A percentile compares a stretch with the other conserved stretches of the same genome.
phyloP scores from a whole-genome alignment of 208 protist genomes.

The Leishmania lainsoni region DNA sequence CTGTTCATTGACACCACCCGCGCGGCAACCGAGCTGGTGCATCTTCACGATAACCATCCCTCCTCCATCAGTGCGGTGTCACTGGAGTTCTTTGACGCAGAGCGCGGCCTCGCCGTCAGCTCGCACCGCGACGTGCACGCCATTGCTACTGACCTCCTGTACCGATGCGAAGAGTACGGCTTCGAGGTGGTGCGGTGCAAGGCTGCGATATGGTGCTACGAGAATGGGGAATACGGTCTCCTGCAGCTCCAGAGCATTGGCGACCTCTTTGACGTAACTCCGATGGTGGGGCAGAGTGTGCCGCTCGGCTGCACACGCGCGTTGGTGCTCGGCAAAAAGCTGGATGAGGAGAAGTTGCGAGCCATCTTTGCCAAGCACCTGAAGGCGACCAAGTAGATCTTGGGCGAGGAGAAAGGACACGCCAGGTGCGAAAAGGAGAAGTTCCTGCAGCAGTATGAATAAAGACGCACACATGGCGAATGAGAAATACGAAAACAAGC shows the following conservation, averaged over 20 bases:
- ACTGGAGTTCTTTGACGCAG: slow-evolving; percentile 62
- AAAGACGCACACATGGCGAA: background rate
- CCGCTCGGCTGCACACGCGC: slow-evolving; percentile 69
- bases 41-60: slow-evolving; percentile 58
- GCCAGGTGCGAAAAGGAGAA: background rate
- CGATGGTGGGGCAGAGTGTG: slow-evolving; percentile 77
- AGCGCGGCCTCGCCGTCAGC: slow-evolving; percentile 43
- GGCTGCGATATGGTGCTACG: slow-evolving; percentile 82
- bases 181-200: slow-evolving; percentile 91
- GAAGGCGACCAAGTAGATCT: slow-evolving; percentile 36
- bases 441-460: background rate
- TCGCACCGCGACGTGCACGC: slow-evolving; percentile 56
- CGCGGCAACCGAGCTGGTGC: slow-evolving; percentile 42
- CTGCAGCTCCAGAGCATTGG: slow-evolving; percentile 88
- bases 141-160: slow-evolving; percentile 81
- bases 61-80: slow-evolving; percentile 75
- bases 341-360: slow-evolving; percentile 64
- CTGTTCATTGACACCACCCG: slow-evolving; percentile 85
- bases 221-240: slow-evolving; percentile 45
- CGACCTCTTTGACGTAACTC: slow-evolving; percentile 79
- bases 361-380: slow-evolving; percentile 69
- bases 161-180: slow-evolving; percentile 56
- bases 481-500: background rate
- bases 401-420: background rate
- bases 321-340: slow-evolving; percentile 70